A percentile compares a stretch with the other conserved stretches of the same genome.
phyloP scores from a whole-genome alignment of 176 grass and related monocot species.

The Rhynchospora pubera region DNA sequence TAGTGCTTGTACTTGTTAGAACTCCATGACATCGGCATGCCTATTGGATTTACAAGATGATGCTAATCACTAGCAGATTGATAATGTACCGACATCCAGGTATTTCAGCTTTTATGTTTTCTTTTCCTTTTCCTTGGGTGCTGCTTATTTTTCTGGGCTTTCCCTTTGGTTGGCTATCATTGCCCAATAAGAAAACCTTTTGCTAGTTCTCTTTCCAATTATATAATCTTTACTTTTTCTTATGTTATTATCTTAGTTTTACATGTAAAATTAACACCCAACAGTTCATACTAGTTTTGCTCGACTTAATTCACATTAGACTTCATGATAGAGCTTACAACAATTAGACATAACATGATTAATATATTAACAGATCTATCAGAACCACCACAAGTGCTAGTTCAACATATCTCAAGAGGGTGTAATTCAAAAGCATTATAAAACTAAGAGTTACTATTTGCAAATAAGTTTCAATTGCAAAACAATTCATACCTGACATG shows the following conservation, averaged over 20 bases:
- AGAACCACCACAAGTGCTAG: background rate
- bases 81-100: background rate
- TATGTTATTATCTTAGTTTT: background rate
- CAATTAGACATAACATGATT: background rate
- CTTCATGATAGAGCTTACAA: background rate
- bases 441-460: slow-evolving; percentile 10
- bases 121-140: background rate
- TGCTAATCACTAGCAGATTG: background rate
- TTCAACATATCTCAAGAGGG: background rate
- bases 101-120: background rate
- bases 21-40: slow-evolving; percentile 76
- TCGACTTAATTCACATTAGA: background rate
- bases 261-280: background rate
- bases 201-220: background rate
- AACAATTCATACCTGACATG: slow-evolving; percentile 55
- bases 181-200: background rate
- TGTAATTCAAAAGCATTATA: background rate
- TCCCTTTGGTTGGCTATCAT: background rate
- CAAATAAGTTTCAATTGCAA: background rate
- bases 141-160: background rate
- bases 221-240: background rate
- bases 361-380: background rate
- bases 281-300: background rate
- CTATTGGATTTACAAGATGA: slow-evolving; percentile 34
- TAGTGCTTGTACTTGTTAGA: slow-evolving; percentile 29